phyloP scores from a whole-genome alignment of 192 early-diverging fungal genomes.

The Umbelopsis isabellina region DNA sequence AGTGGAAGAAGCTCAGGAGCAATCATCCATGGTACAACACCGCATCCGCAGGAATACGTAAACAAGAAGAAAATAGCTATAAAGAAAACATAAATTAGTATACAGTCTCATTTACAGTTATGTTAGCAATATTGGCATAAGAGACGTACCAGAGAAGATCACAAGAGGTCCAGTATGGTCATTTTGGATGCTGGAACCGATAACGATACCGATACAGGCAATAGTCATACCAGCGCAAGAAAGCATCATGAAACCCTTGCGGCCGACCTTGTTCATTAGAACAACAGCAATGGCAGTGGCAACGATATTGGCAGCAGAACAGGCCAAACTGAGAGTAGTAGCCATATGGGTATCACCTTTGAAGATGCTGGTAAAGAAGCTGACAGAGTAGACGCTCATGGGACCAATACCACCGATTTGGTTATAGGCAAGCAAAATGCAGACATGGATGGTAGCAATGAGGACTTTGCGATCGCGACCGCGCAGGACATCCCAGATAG shows the following conservation, averaged over 20 bases:
- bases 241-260: constrained; percentile 67
- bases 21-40: constrained; percentile 84
- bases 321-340: constrained; percentile 64
- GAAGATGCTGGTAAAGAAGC: constrained; percentile 71
- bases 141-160: constrained; percentile 52
- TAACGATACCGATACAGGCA: constrained; percentile 64
- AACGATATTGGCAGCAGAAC: constrained; percentile 61
- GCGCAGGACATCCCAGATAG: constrained; percentile 21
- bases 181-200: constrained; percentile 47
- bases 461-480: constrained; percentile 31
- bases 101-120: too few relatives aligned
- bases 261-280: constrained; percentile 68
- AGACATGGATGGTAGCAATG: constrained; percentile 65
- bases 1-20: constrained; percentile 79
- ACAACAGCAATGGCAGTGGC: constrained; percentile 60
- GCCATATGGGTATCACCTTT: constrained; percentile 47
- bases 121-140: not conserved
- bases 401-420: constrained; percentile 88
- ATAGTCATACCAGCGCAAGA: constrained; percentile 65
- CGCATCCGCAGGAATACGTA: constrained; percentile 78
- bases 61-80: constrained; percentile 73
- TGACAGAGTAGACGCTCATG: constrained; percentile 81
- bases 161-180: constrained; percentile 58
- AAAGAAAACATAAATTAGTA: constrained; percentile 22
- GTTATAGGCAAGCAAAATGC: constrained; percentile 75